These are phyloP conservation scores for Paspalum vaginatum DNA, from an alignment of 176 grass and related monocot genomes.

Conservation along the genomic window DNA sequence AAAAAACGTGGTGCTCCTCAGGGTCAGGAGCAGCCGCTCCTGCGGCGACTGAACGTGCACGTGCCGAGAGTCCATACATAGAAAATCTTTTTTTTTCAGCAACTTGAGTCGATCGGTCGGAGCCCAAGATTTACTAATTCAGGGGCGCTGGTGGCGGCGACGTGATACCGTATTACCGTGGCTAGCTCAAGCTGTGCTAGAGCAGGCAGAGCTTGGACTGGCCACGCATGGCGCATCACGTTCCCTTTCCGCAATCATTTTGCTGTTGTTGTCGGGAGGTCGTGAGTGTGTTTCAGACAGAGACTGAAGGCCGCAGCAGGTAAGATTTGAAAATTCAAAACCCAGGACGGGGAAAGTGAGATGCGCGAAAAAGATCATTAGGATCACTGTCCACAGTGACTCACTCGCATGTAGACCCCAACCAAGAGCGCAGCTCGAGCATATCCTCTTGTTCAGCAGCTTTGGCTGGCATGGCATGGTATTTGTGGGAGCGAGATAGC, in stretches of 20 bases:
- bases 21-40: too few relatives aligned
- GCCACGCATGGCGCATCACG: too few relatives aligned
- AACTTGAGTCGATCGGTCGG: too few relatives aligned
- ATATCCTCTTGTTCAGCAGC: background rate
- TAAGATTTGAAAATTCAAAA: background rate
- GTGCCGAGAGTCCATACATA: too few relatives aligned
- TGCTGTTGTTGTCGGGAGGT: background rate
- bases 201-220: background rate
- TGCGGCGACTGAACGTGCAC: too few relatives aligned
- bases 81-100: too few relatives aligned
- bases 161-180: too few relatives aligned
- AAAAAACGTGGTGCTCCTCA: too few relatives aligned
- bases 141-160: too few relatives aligned
- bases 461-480: background rate
- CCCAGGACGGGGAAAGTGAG: background rate
- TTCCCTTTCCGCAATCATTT: background rate
- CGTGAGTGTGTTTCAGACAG: background rate
- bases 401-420: constrained; percentile 6
- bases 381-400: background rate
- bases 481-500: background rate
- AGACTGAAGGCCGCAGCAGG: background rate
- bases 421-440: background rate
- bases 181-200: background rate
- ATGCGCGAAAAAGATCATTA: background rate
- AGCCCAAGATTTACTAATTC: too few relatives aligned